A percentile compares a stretch with the other conserved stretches of the same genome.
Evolutionary conservation across 1,284 basidiomycete genomes (phyloP).

Genomic region (Sanghuangporus weigelae): DNA sequence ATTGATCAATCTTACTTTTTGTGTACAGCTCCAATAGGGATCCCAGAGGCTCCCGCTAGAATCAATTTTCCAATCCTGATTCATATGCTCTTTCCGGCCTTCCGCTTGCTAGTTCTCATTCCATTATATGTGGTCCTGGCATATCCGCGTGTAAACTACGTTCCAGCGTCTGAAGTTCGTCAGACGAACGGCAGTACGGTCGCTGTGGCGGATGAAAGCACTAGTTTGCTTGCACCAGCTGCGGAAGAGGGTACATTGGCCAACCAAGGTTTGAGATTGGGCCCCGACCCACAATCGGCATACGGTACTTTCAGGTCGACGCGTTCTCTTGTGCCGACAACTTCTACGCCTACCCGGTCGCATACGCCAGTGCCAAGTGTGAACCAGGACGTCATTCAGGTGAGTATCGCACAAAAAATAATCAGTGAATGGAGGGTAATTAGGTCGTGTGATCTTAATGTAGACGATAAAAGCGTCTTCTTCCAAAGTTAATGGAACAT

Average conservation of each 20-base stretch:
- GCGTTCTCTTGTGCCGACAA: conserved; percentile 44
- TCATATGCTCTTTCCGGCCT: conserved; percentile 56
- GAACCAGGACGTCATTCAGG: conserved; percentile 35
- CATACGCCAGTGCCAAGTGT: conserved; percentile 52
- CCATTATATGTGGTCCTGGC: conserved; percentile 53
- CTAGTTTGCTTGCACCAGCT: conserved; percentile 49
- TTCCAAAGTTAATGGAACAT: conserved; percentile 1
- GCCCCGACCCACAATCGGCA: conserved; percentile 44
- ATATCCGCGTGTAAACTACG: conserved; percentile 57
- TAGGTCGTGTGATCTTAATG: conserved; percentile 6
- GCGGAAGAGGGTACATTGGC: conserved; percentile 36
- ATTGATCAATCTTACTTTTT: not conserved
- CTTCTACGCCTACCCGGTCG: conserved; percentile 53
- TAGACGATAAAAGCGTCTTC: conserved; percentile 9
- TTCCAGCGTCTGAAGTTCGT: conserved; percentile 30
- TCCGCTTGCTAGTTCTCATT: conserved; percentile 59
- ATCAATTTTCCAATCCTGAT: conserved; percentile 40
- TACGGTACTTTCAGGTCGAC: conserved; percentile 68
- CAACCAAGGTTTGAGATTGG: conserved; percentile 38
- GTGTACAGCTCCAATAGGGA: conserved; percentile 12
- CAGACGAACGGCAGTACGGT: conserved; percentile 38
- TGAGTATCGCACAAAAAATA: conserved; percentile 15
- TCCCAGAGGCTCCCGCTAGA: conserved; percentile 29
- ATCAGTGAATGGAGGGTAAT: not conserved
- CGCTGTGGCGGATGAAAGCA: conserved; percentile 34